Conservation (phyloP, 768 basidiomycete species). For the Clitopilus passeckerianus region DNA sequence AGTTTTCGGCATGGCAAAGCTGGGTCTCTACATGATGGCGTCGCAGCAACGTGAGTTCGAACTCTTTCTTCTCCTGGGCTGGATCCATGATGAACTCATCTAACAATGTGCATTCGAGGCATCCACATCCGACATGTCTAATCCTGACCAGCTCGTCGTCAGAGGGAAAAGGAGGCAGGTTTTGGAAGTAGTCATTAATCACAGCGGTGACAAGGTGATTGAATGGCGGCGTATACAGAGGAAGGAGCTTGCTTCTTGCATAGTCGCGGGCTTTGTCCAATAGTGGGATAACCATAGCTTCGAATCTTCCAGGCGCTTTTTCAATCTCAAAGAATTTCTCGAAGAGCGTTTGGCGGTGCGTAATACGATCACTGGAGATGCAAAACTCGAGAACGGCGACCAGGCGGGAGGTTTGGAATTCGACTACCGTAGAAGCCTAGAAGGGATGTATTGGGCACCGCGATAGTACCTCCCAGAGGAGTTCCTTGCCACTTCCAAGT, state of each 20-base stretch:
- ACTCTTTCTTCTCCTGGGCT: not conserved
- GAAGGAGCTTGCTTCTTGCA: not conserved
- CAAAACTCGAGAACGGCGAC: not conserved
- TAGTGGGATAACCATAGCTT: too few species aligned
- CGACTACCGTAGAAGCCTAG: not conserved
- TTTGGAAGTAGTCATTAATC: not conserved
- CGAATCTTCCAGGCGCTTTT: too few species aligned
- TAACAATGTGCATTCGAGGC: not conserved
- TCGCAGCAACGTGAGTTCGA: not conserved
- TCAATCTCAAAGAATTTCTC: not conserved
- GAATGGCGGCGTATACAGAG: not conserved
- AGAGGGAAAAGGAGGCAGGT: not conserved
- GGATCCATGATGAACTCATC: not conserved
- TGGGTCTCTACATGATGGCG: too few species aligned
- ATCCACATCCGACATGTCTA: not conserved
- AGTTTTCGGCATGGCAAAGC: too few species aligned
- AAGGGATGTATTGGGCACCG: too few species aligned
- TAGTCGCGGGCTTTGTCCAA: too few species aligned
- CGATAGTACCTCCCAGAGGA: too few species aligned
- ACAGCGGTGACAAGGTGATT: not conserved
- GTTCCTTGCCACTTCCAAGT: too few species aligned
- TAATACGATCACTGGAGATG: not conserved
- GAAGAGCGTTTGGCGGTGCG: not conserved
- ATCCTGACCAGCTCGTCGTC: not conserved
- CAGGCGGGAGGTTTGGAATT: not conserved